Evolutionary conservation across 148 eudicot genomes (phyloP).

Genomic region (Diospyros lotus): DNA sequence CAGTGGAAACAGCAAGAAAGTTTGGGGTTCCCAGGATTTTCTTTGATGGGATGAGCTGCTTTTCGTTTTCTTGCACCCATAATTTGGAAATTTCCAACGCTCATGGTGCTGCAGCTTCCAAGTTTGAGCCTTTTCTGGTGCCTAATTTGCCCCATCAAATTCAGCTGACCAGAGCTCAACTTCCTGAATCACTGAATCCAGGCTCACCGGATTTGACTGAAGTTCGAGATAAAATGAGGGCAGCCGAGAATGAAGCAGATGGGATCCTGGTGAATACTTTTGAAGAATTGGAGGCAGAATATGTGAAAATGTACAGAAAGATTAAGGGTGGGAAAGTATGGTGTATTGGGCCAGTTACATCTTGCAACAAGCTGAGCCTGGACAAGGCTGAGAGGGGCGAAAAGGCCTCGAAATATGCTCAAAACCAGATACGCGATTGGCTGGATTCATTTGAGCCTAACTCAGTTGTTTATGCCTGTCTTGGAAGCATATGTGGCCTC

Average conservation of each 20-base stretch:
- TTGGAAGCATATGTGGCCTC: conserved; percentile 26
- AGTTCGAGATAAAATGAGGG: conserved; percentile 25
- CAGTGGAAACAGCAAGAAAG: not conserved
- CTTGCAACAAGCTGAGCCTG: no score
- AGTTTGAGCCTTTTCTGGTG: conserved; percentile 26
- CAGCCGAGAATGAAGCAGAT: conserved; percentile 16
- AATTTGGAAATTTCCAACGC: conserved; percentile 20
- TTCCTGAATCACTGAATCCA: conserved; percentile 36
- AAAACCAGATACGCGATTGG: no score
- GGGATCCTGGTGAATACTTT: no score
- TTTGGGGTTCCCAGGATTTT: conserved; percentile 9
- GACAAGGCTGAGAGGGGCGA: no score
- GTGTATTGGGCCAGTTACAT: no score
- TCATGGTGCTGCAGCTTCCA: conserved; percentile 6
- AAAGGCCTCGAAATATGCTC: no score
- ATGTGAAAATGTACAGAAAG: no score
- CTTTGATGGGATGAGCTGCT: conserved; percentile 29
- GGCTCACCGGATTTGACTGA: conserved; percentile 24
- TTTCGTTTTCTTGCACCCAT: conserved; percentile 9
- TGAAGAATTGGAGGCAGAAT: no score
- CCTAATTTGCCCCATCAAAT: conserved; percentile 42
- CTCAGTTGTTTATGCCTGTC: no score
- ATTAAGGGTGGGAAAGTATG: no score
- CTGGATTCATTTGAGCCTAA: no score
- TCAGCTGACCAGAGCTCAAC: conserved; percentile 30